These are phyloP conservation scores for Sisymbrium altissimum DNA, from an alignment of 345 rosid genomes.

Conservation along the genomic window DNA sequence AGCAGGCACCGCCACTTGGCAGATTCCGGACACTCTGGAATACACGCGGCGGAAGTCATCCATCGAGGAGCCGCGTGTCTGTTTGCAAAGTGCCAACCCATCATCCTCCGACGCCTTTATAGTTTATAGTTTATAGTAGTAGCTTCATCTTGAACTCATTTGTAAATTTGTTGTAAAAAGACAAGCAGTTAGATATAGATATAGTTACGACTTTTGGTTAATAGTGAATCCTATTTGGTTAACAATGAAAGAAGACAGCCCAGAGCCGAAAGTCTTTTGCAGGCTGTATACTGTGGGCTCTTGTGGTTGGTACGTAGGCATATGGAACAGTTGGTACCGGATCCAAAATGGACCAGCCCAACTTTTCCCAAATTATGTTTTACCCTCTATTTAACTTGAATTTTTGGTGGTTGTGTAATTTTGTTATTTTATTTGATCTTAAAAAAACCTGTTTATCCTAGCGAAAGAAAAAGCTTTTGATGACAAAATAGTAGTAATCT, in stretches of 20 bases:
- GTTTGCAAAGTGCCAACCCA: not conserved
- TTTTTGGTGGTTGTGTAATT: too few relatives aligned
- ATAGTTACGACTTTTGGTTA: not conserved
- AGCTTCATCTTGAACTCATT: too few relatives aligned
- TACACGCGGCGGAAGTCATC: conserved; percentile 23
- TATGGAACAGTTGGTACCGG: not conserved
- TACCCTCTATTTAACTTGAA: too few relatives aligned
- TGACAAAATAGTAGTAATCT: too few relatives aligned
- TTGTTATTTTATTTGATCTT: not conserved
- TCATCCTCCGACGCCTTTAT: too few relatives aligned
- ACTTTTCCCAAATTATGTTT: not conserved
- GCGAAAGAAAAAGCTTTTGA: not conserved
- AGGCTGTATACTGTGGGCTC: too few relatives aligned
- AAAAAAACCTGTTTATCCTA: not conserved
- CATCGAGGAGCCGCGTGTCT: conserved; percentile 5
- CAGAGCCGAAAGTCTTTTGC: too few relatives aligned
- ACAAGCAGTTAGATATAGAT: too few relatives aligned
- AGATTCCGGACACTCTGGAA: not conserved
- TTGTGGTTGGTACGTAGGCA: not conserved
- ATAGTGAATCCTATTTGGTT: not conserved
- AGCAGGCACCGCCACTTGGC: conserved; percentile 20
- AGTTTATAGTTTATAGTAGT: too few relatives aligned
- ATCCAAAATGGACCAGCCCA: not conserved
- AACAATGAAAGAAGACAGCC: not conserved
- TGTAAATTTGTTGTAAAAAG: too few relatives aligned